Evolutionary conservation across 1,284 basidiomycete species (phyloP), one percentile per base, ranked within the genome.

Genomic region (Ustilago xerochloae): DNA sequence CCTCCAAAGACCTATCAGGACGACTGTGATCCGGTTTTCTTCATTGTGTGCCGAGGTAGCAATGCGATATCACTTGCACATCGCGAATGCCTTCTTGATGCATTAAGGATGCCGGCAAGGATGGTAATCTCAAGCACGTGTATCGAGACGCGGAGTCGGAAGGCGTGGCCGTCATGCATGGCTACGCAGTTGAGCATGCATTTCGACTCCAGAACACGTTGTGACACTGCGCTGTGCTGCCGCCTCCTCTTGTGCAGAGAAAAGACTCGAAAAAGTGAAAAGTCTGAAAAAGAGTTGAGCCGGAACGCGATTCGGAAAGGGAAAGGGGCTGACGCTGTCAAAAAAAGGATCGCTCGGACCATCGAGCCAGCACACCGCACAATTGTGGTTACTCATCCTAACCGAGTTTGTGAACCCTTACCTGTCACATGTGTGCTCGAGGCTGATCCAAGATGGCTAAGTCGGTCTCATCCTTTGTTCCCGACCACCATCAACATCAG

Each of bases 131-230:
- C n/a, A n/a, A 41, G n/a, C 38, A 15, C 22, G 18, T 12, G 22
- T 13, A 24, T 24, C 9, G 10, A 43, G 26, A 13, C 6, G 39
- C n/a, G 39, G n/a, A 43, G 32, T 9, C 32, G 32, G 15, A 18
- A 30, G 28, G 26, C 26, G 20, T 38, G 33, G 20, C 33, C n/a
- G n/a, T n/a, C 26, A 61, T 62, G 60, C 60, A 51, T 32, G n/a
- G 22, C 29, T 46, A 62, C 60, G 52, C 48, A 35, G 22, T 50
- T 36, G n/a, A 41, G 47, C 60, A 55, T 43, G n/a, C 5, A 13
- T 41, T 15, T 43, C 22, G n/a, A n/a, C n/a, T n/a, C n/a, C n/a
- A n/a, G n/a, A 43, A 22, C 32, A 24, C 24, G 3, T 33, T 29
- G 30, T 18, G 29, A 45, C 35, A 26, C 30, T n/a, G 41, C 18